phyloP scores from a whole-genome alignment of 2,329 filamentous ascomycete species.

The Fusarium sp. region DNA sequence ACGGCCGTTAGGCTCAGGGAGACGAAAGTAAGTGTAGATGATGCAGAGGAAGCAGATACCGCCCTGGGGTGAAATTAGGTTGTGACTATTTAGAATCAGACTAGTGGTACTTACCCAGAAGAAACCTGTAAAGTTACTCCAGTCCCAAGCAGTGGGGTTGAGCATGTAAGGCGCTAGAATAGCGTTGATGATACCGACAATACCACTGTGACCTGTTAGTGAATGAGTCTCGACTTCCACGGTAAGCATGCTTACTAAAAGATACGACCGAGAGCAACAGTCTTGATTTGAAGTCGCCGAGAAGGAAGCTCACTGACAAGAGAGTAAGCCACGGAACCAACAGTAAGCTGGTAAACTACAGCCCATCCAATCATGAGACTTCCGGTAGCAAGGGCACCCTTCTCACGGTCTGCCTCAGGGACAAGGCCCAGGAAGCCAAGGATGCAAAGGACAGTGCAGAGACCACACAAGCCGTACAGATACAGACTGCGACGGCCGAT shows the following conservation, averaged over 20 bases:
- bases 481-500: constrained; percentile 82
- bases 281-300: constrained; percentile 88
- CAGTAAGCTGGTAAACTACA: constrained; percentile 84
- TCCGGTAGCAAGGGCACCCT: constrained; percentile 80
- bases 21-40: constrained; percentile 71
- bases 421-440: constrained; percentile 87
- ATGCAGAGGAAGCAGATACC: constrained; percentile 84
- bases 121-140: constrained; percentile 88
- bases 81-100: neutral
- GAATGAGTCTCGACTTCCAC: rapidly evolving
- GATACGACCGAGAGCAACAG: constrained; percentile 85
- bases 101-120: constrained; percentile 71
- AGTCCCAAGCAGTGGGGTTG: constrained; percentile 87
- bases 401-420: constrained; percentile 66
- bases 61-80: constrained; percentile 2
- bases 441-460: constrained; percentile 82
- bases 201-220: constrained; percentile 63
- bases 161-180: constrained; percentile 93
- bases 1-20: constrained; percentile 81
- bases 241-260: constrained; percentile 65
- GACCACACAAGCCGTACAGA: constrained; percentile 77
- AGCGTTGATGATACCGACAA: constrained; percentile 83
- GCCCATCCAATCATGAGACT: constrained; percentile 87
- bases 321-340: constrained; percentile 91
- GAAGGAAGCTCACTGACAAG: constrained; percentile 88